Evolutionary conservation across 495 filamentous ascomycete species (phyloP).

Genomic region (Hypoxylon fragiforme): DNA sequence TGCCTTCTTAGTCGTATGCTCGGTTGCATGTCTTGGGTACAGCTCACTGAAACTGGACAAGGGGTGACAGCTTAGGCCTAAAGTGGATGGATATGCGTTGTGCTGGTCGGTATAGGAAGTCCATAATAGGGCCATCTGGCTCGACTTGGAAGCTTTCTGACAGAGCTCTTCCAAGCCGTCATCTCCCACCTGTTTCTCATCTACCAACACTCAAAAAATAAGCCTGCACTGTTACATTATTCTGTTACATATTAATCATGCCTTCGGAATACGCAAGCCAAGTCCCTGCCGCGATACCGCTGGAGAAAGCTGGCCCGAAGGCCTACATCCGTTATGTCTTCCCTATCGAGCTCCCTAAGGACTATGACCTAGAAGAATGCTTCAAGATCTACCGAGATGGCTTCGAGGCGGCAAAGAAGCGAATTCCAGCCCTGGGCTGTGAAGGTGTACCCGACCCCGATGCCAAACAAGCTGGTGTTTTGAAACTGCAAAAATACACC

Average conservation of each 20-base stretch:
- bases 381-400: conserved; percentile 33
- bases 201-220: no score
- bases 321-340: conserved; percentile 42
- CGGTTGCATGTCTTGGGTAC: no score
- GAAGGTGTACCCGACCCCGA: conserved; percentile 40
- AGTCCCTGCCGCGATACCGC: conserved; percentile 31
- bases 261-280: conserved; percentile 23
- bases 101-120: neutral
- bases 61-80: neutral
- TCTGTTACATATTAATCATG: conserved; percentile 6
- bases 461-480: conserved; percentile 35
- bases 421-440: conserved; percentile 37
- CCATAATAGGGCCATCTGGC: conserved; percentile 5
- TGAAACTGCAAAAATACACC: conserved; percentile 31
- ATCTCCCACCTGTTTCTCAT: no score
- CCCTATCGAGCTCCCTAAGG: conserved; percentile 31
- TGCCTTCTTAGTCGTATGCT: no score
- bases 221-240: neutral
- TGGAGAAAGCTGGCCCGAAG: conserved; percentile 45
- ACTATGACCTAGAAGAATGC: conserved; percentile 32
- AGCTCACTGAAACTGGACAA: no score
- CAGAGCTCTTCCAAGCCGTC: no score
- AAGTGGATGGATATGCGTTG: neutral
- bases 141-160: neutral
- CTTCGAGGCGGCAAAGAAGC: conserved; percentile 32